These are phyloP conservation scores for Glebionis coronaria DNA, from an alignment of 129 eudicot genomes.

Conservation along the genomic window DNA sequence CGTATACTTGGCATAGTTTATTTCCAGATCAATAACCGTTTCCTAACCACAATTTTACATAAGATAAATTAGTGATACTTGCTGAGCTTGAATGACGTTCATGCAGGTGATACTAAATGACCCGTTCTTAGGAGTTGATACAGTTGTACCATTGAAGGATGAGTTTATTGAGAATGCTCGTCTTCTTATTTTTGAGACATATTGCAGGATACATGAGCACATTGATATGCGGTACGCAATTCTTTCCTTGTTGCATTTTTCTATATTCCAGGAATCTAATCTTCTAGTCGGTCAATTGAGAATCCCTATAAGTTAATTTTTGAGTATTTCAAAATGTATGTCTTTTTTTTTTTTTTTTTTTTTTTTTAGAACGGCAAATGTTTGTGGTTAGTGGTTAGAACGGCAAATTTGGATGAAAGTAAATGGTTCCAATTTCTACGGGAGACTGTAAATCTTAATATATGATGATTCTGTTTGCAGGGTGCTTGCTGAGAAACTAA, in stretches of 20 bases:
- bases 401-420: neutral
- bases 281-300: neutral
- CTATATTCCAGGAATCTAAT: neutral
- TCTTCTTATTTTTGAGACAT: too few species aligned
- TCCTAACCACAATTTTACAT: neutral
- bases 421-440: neutral
- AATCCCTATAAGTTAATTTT: neutral
- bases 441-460: neutral
- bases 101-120: too few species aligned
- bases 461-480: conserved; percentile 33
- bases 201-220: too few species aligned
- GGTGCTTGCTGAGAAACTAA: conserved; percentile 92
- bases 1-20: neutral
- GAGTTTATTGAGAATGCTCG: too few species aligned
- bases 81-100: too few species aligned
- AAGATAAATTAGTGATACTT: conserved; percentile 4
- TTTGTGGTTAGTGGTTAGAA: too few species aligned
- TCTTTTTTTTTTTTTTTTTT: too few species aligned
- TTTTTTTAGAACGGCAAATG: too few species aligned
- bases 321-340: neutral
- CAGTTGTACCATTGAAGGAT: too few species aligned
- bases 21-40: neutral
- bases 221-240: too few species aligned
- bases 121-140: too few species aligned
- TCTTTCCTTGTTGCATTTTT: too few species aligned